Percentiles rank a stretch among this genome's conserved stretches.
These are phyloP conservation scores for Croton laevigatus DNA, from an alignment of 441 rosid genomes.

Conservation along the genomic window DNA sequence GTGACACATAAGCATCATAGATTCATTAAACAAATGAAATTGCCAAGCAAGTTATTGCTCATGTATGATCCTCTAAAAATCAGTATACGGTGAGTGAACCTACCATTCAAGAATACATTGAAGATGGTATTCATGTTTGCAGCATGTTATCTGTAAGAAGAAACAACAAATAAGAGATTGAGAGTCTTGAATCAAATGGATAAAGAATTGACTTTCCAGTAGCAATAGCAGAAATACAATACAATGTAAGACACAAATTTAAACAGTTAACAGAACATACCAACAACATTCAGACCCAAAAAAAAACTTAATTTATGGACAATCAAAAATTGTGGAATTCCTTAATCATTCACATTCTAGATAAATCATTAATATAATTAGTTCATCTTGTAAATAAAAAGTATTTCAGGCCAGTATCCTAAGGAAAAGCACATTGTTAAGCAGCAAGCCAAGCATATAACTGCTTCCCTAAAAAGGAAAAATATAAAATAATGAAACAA, in stretches of 20 bases:
- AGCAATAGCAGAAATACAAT: neutral
- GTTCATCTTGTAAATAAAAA: neutral
- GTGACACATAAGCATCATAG: neutral
- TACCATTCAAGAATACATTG: slow-evolving; percentile 63
- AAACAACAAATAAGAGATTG: slow-evolving; percentile 1
- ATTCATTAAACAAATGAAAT: neutral
- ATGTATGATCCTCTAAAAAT: neutral
- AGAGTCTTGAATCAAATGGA: neutral
- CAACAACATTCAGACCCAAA: neutral
- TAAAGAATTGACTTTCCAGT: neutral
- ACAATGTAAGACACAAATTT: neutral
- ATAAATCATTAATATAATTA: neutral
- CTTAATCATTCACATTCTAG: neutral
- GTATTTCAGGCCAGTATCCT: neutral
- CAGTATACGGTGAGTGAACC: neutral
- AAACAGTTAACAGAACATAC: neutral
- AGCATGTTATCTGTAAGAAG: slow-evolving; percentile 60
- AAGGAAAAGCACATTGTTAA: neutral
- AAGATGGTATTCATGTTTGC: slow-evolving; percentile 92
- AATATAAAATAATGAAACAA: neutral
- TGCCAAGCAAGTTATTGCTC: no score
- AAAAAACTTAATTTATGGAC: neutral
- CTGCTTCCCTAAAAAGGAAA: neutral
- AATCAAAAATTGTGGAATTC: neutral
- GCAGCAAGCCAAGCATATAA: neutral